phyloP scores from a whole-genome alignment of 179 eudicot genomes.

The Silene coronaria region DNA sequence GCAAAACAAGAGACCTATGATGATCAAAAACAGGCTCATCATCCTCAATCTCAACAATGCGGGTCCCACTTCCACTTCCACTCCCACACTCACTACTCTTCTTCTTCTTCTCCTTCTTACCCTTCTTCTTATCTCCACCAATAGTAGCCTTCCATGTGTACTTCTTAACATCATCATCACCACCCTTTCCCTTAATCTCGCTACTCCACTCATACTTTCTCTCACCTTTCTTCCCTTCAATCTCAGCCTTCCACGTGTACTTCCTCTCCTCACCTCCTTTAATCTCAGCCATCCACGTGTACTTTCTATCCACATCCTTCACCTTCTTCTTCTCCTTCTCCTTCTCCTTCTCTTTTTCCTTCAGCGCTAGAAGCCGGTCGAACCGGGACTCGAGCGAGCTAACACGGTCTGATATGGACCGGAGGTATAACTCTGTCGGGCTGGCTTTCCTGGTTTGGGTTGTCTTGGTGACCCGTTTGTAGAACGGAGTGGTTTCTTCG shows the following conservation, averaged over 20 bases:
- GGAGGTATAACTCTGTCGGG: slow-evolving; percentile 36
- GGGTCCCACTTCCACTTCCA: slow-evolving; percentile 19
- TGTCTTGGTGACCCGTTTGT: slow-evolving; percentile 10
- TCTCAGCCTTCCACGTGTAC: slow-evolving; percentile 41
- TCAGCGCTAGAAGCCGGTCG: slow-evolving; percentile 33
- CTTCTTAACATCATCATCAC: slow-evolving; percentile 36
- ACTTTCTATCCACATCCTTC: slow-evolving; percentile 51
- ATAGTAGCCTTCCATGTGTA: slow-evolving; percentile 58
- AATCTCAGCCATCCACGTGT: slow-evolving; percentile 65
- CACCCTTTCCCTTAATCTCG: slow-evolving; percentile 42
- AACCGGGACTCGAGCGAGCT: slow-evolving; percentile 50
- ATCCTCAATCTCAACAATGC: slow-evolving; percentile 78
- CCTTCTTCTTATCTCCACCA: slow-evolving; percentile 35
- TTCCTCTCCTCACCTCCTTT: slow-evolving; percentile 40
- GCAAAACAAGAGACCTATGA: slow-evolving; percentile 51
- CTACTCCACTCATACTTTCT: slow-evolving; percentile 58
- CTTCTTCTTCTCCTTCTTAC: slow-evolving; percentile 22
- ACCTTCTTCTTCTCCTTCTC: background rate
- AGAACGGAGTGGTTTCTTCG: slow-evolving; percentile 7
- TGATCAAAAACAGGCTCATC: slow-evolving; percentile 20
- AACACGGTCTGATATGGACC: slow-evolving; percentile 55
- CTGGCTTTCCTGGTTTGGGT: slow-evolving; percentile 14
- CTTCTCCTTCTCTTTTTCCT: slow-evolving; percentile 28
- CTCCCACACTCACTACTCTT: slow-evolving; percentile 20
- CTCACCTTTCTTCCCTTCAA: slow-evolving; percentile 38